Base-by-base conservation (phyloP, 495 filamentous ascomycete species). In the Bacidia gigantensis region DNA sequence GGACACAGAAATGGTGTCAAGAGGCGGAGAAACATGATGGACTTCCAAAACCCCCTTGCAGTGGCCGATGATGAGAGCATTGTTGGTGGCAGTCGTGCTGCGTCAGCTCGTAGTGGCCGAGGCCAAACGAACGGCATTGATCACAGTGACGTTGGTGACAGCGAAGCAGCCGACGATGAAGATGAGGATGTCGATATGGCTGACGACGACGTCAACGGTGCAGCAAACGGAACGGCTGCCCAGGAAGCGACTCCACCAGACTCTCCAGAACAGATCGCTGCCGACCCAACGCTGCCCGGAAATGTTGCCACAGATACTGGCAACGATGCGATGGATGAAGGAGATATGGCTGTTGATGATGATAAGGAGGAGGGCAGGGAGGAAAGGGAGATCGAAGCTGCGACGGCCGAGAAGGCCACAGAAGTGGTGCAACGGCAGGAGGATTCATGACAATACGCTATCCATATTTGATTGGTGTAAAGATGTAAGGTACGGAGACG, bases 101-200 rank as follows among this genome's bases (percentile, higher is more conserved):
- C 70, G 3, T 80, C 80, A 1, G 76, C 72, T 11, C 62, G 67
- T 46, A 56, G 58, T n/a, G 52, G 48, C 12, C 55, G 52, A 11
- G 54, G 47, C 14, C 55, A 41, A 11, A 69, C 9, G 9, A 80
- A 78, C 53, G 72, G 67, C 57, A 64, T 60, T 45, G 70, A 76
- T 52, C 67, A 62, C 26, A 72, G 71, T 41, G 72, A 73, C 54
- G 63, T 64, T 11, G 69, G 70, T 46, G 63, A 67, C 11, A 68
- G 61, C 11, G 69, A 67, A 21, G 57, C 58, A n/a, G 55, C 64
- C 3, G 73, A 70, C 32, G 61, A 61, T 3, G 62, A 64, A 17
- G 77, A 77, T 22, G 77, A 80, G 51, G 82, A 84, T 58, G 71
- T 77, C 2, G 64, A 78, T 11, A 82, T 85, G 71, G 83, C 82